Percentiles rank a stretch among this genome's conserved stretches.
phyloP scores from a whole-genome alignment of 768 basidiomycete species.

The Agrocybe praecox region DNA sequence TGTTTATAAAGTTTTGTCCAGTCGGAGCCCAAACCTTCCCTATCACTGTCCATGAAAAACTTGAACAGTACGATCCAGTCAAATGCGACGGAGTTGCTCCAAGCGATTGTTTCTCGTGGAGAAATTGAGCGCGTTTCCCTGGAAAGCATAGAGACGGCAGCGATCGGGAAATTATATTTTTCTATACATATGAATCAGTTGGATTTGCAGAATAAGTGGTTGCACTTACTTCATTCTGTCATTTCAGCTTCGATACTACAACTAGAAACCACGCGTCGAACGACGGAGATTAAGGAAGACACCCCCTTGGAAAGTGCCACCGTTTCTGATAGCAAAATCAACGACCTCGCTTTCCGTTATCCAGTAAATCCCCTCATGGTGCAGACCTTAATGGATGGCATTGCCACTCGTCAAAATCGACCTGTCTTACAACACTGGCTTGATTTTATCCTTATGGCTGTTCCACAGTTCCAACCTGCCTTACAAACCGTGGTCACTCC shows the following conservation, averaged over 20 bases:
- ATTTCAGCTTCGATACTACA: constrained; percentile 63
- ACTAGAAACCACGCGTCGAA: constrained; percentile 30
- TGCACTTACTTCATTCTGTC: constrained; percentile 88
- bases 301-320: constrained; percentile 31
- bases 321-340: constrained; percentile 34
- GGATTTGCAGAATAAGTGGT: constrained; percentile 90
- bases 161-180: constrained; percentile 76
- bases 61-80: constrained; percentile 72
- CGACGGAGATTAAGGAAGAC: constrained; percentile 23
- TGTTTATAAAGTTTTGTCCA: constrained; percentile 61
- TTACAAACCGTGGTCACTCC: constrained; percentile 69
- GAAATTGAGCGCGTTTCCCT: constrained; percentile 67
- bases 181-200: constrained; percentile 70
- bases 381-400: constrained; percentile 81
- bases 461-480: constrained; percentile 81
- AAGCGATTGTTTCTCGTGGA: constrained; percentile 79
- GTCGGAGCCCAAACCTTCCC: constrained; percentile 66
- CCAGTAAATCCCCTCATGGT: constrained; percentile 72
- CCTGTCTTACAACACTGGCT: constrained; percentile 94
- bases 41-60: constrained; percentile 54
- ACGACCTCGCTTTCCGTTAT: constrained; percentile 37
- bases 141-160: constrained; percentile 65
- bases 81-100: constrained; percentile 77
- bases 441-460: constrained; percentile 91
- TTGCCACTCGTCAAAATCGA: constrained; percentile 67